Evolutionary conservation across 2,329 filamentous ascomycete genomes (phyloP), one percentile per base, ranked within the genome.

Genomic region (Sarocladium kiliense): DNA sequence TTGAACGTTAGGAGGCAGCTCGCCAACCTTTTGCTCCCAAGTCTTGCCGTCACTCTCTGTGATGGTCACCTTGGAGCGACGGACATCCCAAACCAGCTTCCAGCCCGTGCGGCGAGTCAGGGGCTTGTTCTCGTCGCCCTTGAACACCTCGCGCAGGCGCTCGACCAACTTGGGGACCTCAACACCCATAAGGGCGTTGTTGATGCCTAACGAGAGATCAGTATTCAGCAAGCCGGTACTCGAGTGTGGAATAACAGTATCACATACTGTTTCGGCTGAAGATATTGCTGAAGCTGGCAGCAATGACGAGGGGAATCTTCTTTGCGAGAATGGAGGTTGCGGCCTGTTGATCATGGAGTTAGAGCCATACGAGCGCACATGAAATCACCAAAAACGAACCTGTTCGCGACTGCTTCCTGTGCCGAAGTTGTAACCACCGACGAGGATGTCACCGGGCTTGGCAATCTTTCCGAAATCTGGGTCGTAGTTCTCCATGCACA

Each of bases 401-500:
- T 55, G 68, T 69, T 97, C 92, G 55, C 92, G 77, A 1, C 85
- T 91, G 56, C 77, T 84, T 18, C 91, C 91, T 61, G 86, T 91
- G 49, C 93, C 93, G 66, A 97, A 96, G 75, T 95, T 96, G 76
- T 86, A 94, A 30, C 91, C 91, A 0, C 86, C 74, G 0, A 97
- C 91, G 1, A 97, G 80, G 55, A 97, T 89, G 64, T 97, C 92
- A 50, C 84, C 85, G 0, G 81, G 66, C 60, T 80, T 80, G 45
- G 88, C 86, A 34, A 86, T 76, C 1, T 72, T 69, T 10, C 77
- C 70, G 67, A 97, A 97, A 0, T 76, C 68, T 0, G 80, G 73
- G 67, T 97, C 93, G 73, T 96, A 97, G 77, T 97, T 97, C 68
- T 88, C 81, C 91, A 97, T 97, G 71, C 88, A 92, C 0, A 92